phyloP scores from a whole-genome alignment of 2,329 filamentous ascomycete genomes.

The Fusarium dlaminii region DNA sequence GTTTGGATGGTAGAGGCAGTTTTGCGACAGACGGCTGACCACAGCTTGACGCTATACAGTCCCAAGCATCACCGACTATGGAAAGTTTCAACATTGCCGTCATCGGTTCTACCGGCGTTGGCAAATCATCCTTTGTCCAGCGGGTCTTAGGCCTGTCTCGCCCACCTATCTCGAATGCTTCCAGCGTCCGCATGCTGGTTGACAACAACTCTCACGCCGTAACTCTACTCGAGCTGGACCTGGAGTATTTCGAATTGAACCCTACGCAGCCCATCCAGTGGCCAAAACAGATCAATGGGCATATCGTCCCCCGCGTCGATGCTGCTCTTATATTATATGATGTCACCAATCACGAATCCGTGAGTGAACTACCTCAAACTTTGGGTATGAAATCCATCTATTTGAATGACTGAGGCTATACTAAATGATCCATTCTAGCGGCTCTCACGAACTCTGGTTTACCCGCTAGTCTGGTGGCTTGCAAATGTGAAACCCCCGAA shows the following conservation, averaged over 20 bases:
- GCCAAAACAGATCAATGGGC: conserved; percentile 75
- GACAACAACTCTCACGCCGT: conserved; percentile 68
- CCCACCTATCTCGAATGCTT: conserved; percentile 63
- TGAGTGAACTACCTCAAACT: conserved; percentile 77
- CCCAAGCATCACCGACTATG: conserved; percentile 54
- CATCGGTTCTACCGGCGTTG: conserved; percentile 72
- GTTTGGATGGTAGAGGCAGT: not conserved
- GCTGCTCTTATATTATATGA: conserved; percentile 89
- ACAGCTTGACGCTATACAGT: conserved; percentile 42
- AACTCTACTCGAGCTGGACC: conserved; percentile 71
- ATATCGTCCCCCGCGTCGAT: conserved; percentile 79
- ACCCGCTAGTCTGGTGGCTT: conserved; percentile 84
- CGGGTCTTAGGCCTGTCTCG: conserved; percentile 65
- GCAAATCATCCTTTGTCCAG: conserved; percentile 75
- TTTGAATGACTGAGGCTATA: not conserved
- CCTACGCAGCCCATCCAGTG: conserved; percentile 68
- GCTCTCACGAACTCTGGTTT: conserved; percentile 76
- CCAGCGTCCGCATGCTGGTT: conserved; percentile 65
- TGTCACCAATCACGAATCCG: conserved; percentile 79
- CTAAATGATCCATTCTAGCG: conserved; percentile 58
- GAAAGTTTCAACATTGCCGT: conserved; percentile 72
- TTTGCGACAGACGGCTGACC: conserved; percentile 41
- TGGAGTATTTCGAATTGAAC: conserved; percentile 71
- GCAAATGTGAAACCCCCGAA: conserved; percentile 85
- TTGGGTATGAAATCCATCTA: conserved; percentile 66